Evolutionary conservation across 108 stramenopile genomes (phyloP).

Genomic region (Epipyxis sp.): DNA sequence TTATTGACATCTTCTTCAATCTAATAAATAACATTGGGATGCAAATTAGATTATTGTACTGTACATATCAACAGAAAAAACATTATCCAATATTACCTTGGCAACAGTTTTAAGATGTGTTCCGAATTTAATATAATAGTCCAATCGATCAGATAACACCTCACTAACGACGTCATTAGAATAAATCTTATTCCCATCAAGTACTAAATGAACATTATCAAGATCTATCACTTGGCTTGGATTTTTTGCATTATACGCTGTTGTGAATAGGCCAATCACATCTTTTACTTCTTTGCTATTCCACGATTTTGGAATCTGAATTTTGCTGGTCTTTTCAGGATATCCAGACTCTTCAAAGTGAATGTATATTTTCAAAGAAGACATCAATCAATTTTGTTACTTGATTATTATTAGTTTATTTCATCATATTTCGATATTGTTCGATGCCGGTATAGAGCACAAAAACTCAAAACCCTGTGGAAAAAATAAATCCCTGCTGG

Average conservation of each 20-base stretch:
- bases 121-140: conserved; percentile 46
- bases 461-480: no score
- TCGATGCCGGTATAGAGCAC: no score
- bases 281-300: conserved; percentile 39
- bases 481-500: no score
- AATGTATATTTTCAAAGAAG: conserved; percentile 46
- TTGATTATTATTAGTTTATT: no score
- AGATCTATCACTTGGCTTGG: conserved; percentile 36
- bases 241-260: conserved; percentile 54
- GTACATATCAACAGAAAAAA: no score
- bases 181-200: conserved; percentile 25
- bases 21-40: conserved; percentile 18
- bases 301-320: conserved; percentile 57
- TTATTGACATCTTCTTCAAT: not conserved
- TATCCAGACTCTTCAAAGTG: conserved; percentile 52
- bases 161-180: conserved; percentile 45
- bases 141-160: conserved; percentile 42
- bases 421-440: no score
- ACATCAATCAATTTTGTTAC: no score
- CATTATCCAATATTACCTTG: not conserved
- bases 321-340: conserved; percentile 47
- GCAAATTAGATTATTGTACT: no score
- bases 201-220: not conserved
- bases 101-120: not conserved
- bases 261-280: conserved; percentile 51